These are phyloP conservation scores for Colletotrichum noveboracense DNA, from an alignment of 2,329 filamentous ascomycete species.

Conservation along the genomic window DNA sequence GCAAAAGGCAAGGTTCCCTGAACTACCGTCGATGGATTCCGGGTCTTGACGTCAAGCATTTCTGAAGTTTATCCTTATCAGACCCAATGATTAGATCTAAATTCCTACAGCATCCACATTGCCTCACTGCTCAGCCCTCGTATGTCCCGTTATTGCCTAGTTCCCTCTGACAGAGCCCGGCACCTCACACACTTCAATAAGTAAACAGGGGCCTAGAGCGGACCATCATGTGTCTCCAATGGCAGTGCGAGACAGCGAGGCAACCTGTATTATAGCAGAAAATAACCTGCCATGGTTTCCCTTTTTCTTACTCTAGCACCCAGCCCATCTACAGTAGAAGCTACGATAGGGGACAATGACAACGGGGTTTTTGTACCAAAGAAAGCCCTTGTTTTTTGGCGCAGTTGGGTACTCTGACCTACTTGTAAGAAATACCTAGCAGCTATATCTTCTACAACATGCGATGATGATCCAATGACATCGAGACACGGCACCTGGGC, in stretches of 20 bases:
- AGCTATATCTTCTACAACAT: neutral
- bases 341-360: neutral
- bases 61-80: neutral
- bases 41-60: constrained; percentile 9
- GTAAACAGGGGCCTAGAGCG: neutral
- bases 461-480: neutral
- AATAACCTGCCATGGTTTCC: rapidly evolving
- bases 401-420: neutral
- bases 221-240: neutral
- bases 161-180: neutral
- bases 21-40: neutral
- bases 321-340: neutral
- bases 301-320: no score
- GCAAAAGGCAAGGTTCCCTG: neutral
- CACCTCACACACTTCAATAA: neutral
- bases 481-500: neutral
- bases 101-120: neutral
- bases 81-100: neutral
- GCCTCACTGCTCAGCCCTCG: neutral
- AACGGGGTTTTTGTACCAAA: neutral
- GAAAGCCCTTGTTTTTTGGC: neutral
- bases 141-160: neutral
- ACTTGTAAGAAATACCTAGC: neutral
- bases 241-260: neutral
- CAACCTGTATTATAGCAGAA: neutral